Conservation (phyloP, 2,329 filamentous ascomycete genomes). For the Exophiala sideris region DNA sequence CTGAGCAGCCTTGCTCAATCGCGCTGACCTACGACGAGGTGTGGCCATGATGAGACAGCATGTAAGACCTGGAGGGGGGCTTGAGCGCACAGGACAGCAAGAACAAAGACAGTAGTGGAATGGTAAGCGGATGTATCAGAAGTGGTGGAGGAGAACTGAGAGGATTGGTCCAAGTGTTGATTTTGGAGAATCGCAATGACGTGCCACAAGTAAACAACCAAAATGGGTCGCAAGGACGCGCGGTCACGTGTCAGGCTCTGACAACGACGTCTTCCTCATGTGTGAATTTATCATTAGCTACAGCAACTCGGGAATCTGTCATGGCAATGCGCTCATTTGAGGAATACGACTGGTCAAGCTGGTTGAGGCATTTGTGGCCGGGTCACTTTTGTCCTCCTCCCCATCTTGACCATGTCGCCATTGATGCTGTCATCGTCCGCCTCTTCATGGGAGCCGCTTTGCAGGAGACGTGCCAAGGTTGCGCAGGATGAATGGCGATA, state of each 20-base stretch:
- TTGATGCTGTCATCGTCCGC: too few relatives aligned
- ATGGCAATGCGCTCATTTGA: neutral
- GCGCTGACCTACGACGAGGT: slow-evolving; percentile 26
- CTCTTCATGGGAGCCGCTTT: too few relatives aligned
- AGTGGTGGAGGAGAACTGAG: neutral
- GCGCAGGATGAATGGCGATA: too few relatives aligned
- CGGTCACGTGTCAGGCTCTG: slow-evolving; percentile 6
- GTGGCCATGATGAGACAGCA: slow-evolving; percentile 15
- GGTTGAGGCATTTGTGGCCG: too few relatives aligned
- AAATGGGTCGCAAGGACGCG: neutral
- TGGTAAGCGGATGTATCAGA: neutral
- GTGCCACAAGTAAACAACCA: slow-evolving; percentile 3
- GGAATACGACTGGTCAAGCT: too few relatives aligned
- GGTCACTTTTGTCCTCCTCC: too few relatives aligned
- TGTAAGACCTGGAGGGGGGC: neutral
- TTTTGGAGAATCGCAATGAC: neutral
- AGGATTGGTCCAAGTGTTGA: neutral
- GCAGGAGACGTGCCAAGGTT: too few relatives aligned
- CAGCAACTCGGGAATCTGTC: neutral
- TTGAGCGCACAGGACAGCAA: neutral
- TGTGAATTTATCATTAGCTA: too few relatives aligned
- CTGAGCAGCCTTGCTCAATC: slow-evolving; percentile 23
- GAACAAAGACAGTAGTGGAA: neutral
- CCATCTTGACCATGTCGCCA: too few relatives aligned
- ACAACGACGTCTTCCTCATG: neutral